phyloP scores from a whole-genome alignment of 768 basidiomycete species.

The Kwoniella bestiolae region DNA sequence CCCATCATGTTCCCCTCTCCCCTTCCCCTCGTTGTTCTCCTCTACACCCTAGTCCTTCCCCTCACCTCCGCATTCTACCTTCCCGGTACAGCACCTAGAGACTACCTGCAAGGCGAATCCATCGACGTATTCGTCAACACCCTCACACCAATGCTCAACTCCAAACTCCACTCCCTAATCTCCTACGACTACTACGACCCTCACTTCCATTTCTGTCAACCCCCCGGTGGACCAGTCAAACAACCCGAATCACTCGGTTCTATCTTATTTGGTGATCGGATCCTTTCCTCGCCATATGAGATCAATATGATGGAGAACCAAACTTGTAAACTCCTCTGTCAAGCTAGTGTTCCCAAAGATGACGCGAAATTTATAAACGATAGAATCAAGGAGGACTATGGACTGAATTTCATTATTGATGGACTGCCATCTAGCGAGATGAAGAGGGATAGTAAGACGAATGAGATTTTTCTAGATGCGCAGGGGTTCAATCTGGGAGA shows the following conservation, averaged over 20 bases:
- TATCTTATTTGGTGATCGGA: constrained; percentile 94
- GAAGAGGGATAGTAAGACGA: constrained; percentile 76
- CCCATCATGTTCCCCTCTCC: not conserved
- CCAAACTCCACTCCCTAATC: constrained; percentile 51
- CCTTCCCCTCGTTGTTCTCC: not conserved
- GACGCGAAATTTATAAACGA: constrained; percentile 89
- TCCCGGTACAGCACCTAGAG: constrained; percentile 79
- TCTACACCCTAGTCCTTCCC: constrained; percentile 8
- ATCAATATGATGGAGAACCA: constrained; percentile 76
- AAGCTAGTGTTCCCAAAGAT: constrained; percentile 65
- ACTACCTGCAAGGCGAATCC: constrained; percentile 73
- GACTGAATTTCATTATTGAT: constrained; percentile 91
- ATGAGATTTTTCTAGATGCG: constrained; percentile 89
- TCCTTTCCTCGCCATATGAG: constrained; percentile 89
- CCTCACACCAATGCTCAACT: constrained; percentile 76
- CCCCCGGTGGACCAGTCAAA: constrained; percentile 65
- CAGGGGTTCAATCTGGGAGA: constrained; percentile 77
- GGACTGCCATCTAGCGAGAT: constrained; percentile 92
- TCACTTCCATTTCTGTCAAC: constrained; percentile 81
- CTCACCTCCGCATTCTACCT: constrained; percentile 75
- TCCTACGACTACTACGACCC: constrained; percentile 91
- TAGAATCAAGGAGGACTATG: constrained; percentile 88
- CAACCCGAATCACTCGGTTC: constrained; percentile 83
- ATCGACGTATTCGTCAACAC: constrained; percentile 73
- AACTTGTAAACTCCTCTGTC: constrained; percentile 79